Conservation (phyloP, 306 rosid species). For the Cicer bijugum region DNA sequence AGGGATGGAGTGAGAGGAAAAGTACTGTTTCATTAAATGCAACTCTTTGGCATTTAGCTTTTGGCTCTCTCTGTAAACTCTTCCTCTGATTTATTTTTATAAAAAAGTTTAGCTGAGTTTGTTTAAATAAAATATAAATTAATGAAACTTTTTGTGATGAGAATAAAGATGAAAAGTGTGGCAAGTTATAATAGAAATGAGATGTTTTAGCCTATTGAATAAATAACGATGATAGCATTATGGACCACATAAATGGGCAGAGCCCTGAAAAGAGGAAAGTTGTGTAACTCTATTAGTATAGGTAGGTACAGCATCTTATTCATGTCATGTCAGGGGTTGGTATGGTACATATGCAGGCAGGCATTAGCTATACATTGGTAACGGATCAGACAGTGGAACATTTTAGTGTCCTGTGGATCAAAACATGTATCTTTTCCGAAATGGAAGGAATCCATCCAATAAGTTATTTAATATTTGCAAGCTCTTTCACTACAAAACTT, state of each 20-base stretch:
- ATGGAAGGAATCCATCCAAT: not conserved
- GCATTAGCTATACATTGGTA: slow-evolving; percentile 1
- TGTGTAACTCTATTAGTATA: not conserved
- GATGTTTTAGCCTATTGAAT: not conserved
- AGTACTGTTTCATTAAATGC: not conserved
- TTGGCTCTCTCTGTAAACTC: not conserved
- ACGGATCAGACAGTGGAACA: slow-evolving; percentile 6
- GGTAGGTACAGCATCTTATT: not conserved
- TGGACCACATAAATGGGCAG: slow-evolving; percentile 7
- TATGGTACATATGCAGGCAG: not conserved
- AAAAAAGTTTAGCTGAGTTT: no score
- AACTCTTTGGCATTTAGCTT: not conserved
- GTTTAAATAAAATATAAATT: no score
- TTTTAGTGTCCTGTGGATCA: slow-evolving; percentile 1
- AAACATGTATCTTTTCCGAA: slow-evolving; percentile 8
- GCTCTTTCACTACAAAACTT: slow-evolving; percentile 16
- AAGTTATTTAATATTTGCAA: slow-evolving; percentile 3
- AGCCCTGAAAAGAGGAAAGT: slow-evolving; percentile 14
- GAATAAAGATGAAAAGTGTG: not conserved
- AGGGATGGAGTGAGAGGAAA: not conserved
- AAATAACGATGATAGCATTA: not conserved
- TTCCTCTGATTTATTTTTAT: no score
- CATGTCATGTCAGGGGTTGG: not conserved
- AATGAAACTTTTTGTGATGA: no score
- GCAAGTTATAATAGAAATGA: not conserved